A percentile compares a stretch with the other conserved stretches of the same genome.
These are phyloP conservation scores for Hyphopichia wangnamkhiaoensis DNA, from an alignment of 1,139 yeast genomes.

Conservation along the genomic window DNA sequence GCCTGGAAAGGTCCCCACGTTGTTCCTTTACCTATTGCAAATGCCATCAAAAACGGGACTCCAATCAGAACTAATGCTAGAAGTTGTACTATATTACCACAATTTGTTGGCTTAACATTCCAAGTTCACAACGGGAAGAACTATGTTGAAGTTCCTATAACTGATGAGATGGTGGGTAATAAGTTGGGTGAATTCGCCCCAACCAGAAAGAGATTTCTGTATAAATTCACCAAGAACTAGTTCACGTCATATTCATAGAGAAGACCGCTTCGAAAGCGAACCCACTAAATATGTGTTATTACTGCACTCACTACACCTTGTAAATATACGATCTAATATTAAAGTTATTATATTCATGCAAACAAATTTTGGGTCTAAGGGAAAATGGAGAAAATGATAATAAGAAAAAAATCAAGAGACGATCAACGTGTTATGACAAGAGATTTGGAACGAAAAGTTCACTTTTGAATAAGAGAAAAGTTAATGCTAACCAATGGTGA, in stretches of 20 bases:
- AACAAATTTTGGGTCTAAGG: no score
- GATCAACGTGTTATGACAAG: no score
- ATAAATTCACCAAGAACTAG: constrained; percentile 69
- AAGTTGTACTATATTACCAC: constrained; percentile 90
- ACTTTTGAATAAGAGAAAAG: no score
- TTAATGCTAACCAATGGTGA: no score
- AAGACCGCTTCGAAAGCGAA: no score
- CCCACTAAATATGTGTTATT: no score
- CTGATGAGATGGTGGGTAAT: constrained; percentile 97
- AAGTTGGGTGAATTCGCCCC: constrained; percentile 95
- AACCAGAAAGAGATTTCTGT: constrained; percentile 83
- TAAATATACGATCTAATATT: constrained; percentile 1
- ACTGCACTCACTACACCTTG: neutral
- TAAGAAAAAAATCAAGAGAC: no score
- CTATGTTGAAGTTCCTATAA: constrained; percentile 82
- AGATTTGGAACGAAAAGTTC: no score
- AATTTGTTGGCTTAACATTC: constrained; percentile 89
- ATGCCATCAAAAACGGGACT: constrained; percentile 76
- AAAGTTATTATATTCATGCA: no score
- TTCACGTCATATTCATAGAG: neutral
- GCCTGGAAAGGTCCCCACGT: constrained; percentile 95
- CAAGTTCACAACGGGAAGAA: constrained; percentile 96
- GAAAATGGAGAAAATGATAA: no score
- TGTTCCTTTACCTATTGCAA: constrained; percentile 87
- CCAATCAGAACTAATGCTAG: constrained; percentile 95